Evolutionary conservation across 768 basidiomycete genomes (phyloP), one percentile per base, ranked within the genome.

Genomic region (Gymnopilus junonius): DNA sequence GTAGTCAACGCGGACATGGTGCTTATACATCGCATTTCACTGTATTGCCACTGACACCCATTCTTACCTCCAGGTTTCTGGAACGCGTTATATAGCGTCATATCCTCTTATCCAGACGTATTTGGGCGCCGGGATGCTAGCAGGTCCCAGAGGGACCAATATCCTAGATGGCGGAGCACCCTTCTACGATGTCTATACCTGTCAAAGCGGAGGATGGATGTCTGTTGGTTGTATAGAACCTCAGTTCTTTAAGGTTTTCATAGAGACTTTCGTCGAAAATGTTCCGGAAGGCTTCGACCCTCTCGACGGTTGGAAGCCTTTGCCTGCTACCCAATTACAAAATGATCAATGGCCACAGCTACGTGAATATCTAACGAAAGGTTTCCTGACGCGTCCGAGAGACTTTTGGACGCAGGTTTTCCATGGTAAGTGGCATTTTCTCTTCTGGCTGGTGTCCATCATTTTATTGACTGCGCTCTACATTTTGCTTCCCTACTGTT

Each of bases 1-100:
- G 79, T 94, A 12, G 86, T 95, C 43, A 80, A 90, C 58, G 77
- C 83, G 5, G 87, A 95, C 71, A 93, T 95, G 92, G 93, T 89
- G 67, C 58, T 15, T 63, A 40, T 27, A n/a, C 23, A 6, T 34
- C 15, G 21, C 15, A 10, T 43, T 37, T 48, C 29, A 29, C 43
- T 43, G 17, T 32, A 32, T 20, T n/a, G 2, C 3, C 32, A 45
- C 17, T 27, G 31, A 53, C 40, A 20, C 42, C 48, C 51, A 27
- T 48, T 40, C 56, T 66, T 31, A 2, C n/a, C 21, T 5, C 8
- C 37, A 94, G 92, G 91, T 94, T 17, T 87, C 91, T 11, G 93
- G 93, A 6, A 81, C 88, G 2, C 89, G 91, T 37, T 94, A 93
- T 71, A 66, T 94, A n/a, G 82, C 91, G 10, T 84, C 87, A 1